phyloP scores from a whole-genome alignment of 257 asterid species.

The Salvia rosmarinus region DNA sequence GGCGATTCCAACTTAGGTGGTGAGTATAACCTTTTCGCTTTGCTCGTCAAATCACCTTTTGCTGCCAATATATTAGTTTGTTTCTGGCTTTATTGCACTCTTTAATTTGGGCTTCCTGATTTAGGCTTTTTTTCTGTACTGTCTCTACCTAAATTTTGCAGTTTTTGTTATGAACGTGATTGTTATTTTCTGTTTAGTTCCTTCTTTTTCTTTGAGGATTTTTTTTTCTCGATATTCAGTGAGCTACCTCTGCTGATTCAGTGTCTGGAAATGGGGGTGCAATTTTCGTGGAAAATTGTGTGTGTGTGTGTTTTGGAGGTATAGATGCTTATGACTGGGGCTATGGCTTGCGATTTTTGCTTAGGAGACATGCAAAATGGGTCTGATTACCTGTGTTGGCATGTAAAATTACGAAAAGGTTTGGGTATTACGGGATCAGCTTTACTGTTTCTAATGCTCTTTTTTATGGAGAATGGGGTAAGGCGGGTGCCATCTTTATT shows the following conservation, averaged over 20 bases:
- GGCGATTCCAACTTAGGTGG: constrained; percentile 31
- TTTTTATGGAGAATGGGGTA: background rate
- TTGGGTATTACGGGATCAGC: background rate
- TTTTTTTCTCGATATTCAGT: background rate
- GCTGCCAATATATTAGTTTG: background rate
- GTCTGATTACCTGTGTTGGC: constrained; percentile 7
- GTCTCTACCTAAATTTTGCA: background rate
- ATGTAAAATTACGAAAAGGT: background rate
- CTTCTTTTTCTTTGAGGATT: background rate
- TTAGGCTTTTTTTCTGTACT: background rate
- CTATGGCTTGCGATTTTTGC: background rate
- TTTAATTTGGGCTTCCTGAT: constrained; percentile 23
- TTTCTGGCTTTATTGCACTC: background rate
- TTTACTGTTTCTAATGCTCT: background rate
- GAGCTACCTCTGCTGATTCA: background rate
- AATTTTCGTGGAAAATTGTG: constrained; percentile 6
- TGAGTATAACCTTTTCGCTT: constrained; percentile 29
- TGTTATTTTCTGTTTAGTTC: background rate
- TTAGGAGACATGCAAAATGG: background rate
- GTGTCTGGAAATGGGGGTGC: constrained; percentile 18
- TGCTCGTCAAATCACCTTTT: background rate
- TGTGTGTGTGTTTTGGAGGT: background rate
- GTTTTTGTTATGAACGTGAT: background rate
- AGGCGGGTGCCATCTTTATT: background rate
- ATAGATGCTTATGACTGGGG: background rate